Base-by-base conservation (phyloP, 495 filamentous ascomycete genomes). In the Penicillium cataractarum region DNA sequence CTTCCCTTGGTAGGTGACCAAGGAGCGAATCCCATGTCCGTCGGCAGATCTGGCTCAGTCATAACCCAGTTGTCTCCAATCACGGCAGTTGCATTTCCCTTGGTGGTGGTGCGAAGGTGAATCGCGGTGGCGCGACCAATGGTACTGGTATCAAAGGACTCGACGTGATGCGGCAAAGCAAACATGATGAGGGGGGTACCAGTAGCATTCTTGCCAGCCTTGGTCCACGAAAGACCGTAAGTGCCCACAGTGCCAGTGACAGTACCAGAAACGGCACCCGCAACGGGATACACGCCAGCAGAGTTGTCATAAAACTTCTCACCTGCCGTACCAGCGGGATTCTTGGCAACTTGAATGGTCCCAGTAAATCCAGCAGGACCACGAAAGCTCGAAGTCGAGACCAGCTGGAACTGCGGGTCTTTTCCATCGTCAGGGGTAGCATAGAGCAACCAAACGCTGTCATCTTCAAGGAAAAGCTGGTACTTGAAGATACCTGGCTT, bases 131-230 rank as follows among this genome's bases (percentile, higher is more conserved):
- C 69, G n/a, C 76, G 82, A 5, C 71, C 76, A 12, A 71, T 62
- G 2, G 91, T 95, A 6, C 51, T 72, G 4, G 62, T 56, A 64
- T 90, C 86, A 61, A 97, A 95, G 2, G 91, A 90, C 48, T 85
- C 76, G 15, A 90, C 67, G 61, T 97, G 95, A 74, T 99, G 95
- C 24, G 93, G 90, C 60, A 99, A 76, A 40, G 94, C 92, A 64
- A 89, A 99, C 90, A 97, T 96, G 62, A 92, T 76, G 29, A 96
- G 76, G 8, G 77, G 68, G 6, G 74, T 77, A n/a, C 65, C 70
- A 9, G 75, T 27, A 4, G 63, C 62, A 54, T 78, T 67, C 26
- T 84, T 71, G 9, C 93, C 94, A 2, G 74, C 82, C 69, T 92
- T 95, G 22, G 76, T 74, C 80, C 89, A 97, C 4, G 71, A 69